Conservation (phyloP, 1,139 yeast genomes). For the Waltiozyma sp. region DNA sequence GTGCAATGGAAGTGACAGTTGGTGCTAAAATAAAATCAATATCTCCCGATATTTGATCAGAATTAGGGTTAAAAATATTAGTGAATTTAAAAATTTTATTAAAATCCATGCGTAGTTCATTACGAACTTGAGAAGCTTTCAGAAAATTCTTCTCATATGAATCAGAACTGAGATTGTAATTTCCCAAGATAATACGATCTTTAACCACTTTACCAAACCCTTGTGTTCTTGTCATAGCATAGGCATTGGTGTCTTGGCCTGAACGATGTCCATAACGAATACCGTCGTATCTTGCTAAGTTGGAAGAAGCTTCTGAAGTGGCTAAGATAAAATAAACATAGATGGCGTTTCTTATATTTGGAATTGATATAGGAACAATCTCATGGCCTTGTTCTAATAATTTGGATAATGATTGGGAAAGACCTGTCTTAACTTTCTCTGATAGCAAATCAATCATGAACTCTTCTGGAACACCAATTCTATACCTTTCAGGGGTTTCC, state of each 20-base stretch:
- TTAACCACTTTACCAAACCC: slow-evolving; percentile 80
- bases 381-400: slow-evolving; percentile 41
- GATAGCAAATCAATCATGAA: slow-evolving; percentile 48
- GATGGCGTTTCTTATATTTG: slow-evolving; percentile 54
- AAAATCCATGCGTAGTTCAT: slow-evolving; percentile 51
- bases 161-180: slow-evolving; percentile 68
- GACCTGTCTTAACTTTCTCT: slow-evolving; percentile 31
- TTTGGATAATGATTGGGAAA: slow-evolving; percentile 33
- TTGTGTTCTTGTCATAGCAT: slow-evolving; percentile 45
- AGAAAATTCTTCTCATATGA: slow-evolving; percentile 67
- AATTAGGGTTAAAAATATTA: slow-evolving; percentile 28
- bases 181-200: slow-evolving; percentile 74
- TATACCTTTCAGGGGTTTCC: slow-evolving; percentile 19
- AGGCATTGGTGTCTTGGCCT: slow-evolving; percentile 29
- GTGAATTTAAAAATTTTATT: slow-evolving; percentile 46
- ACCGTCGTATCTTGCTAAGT: slow-evolving; percentile 84
- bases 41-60: slow-evolving; percentile 12
- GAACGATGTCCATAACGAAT: slow-evolving; percentile 65
- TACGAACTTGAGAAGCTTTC: slow-evolving; percentile 63
- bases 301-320: slow-evolving; percentile 91
- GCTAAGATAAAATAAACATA: slow-evolving; percentile 82
- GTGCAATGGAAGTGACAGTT: slow-evolving; percentile 55
- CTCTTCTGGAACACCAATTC: slow-evolving; percentile 67
- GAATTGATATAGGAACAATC: slow-evolving; percentile 54
- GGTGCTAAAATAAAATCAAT: slow-evolving; percentile 72